Evolutionary conservation across 441 rosid genomes (phyloP), one percentile per base, ranked within the genome.

Genomic region (Bruguiera hainesii): DNA sequence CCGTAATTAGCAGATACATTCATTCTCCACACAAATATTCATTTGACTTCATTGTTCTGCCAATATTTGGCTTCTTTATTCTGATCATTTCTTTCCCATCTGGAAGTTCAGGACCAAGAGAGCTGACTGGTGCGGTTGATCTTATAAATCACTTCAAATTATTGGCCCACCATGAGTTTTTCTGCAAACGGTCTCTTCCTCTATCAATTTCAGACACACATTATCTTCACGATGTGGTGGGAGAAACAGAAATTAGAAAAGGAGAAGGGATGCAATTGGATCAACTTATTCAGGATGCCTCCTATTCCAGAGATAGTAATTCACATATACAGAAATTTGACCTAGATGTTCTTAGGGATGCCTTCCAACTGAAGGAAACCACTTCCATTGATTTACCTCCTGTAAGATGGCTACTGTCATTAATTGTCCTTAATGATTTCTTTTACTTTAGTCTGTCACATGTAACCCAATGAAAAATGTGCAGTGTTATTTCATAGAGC

Each of bases 111-210:
- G 99, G 99, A 72, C 87, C 88, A 19, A 86, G 91, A 76, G 99
- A 94, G 80, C 74, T 87, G 72, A 84, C 94, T 63, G 98, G 99
- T 71, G 89, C 94, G 53, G 80, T 82, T 71, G 99, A 94, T 80
- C 97, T 94, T 65, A 85, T 94, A 58, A 86, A 81, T 64, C 97
- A 84, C 42, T 91, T 76, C 85, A 91, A 94, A 81, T 66, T 94
- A 76, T 73, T 84, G 75, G 85, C 93, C 31, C 97, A 91, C 75
- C 90, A 89, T 65, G 95, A 91, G 6, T 91, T 85, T 79, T 95
- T 95, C 75, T 95, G 99, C 89, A 91, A 91, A 89, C 79, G 86
- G 67, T 75, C 94, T 39, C 91, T 88, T 73, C 99, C 98, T 7
- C 63, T 83, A 66, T 86, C 97, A 57, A 80, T 95, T 68, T 78